Conservation (phyloP, 2,329 filamentous ascomycete genomes). For the Beauveria australis region DNA sequence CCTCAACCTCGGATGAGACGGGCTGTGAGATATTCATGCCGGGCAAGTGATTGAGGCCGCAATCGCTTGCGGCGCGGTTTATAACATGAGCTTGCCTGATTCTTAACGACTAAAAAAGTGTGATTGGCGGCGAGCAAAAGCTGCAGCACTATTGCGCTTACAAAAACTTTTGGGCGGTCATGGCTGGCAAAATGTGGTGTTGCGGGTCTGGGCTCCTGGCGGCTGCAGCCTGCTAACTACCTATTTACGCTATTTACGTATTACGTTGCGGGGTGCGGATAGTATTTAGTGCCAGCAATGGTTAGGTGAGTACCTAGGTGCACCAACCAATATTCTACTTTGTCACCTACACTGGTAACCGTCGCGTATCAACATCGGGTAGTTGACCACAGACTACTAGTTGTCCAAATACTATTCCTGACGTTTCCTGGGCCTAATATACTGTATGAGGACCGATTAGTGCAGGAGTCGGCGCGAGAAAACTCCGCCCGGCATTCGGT, state of each 20-base stretch:
- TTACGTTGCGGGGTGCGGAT: too few relatives aligned
- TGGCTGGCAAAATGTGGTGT: conserved; percentile 20
- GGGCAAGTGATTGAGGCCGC: conserved; percentile 10
- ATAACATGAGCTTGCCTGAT: conserved; percentile 6
- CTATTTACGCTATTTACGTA: too few relatives aligned
- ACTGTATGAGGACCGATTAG: not conserved
- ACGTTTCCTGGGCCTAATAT: too few relatives aligned
- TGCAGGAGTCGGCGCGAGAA: not conserved
- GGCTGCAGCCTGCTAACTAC: not conserved
- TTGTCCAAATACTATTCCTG: too few relatives aligned
- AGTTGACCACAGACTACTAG: too few relatives aligned
- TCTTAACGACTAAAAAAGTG: conserved; percentile 9
- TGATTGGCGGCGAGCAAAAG: conserved; percentile 7
- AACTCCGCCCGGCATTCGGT: conserved; percentile 6
- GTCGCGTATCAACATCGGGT: too few relatives aligned
- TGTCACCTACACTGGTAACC: too few relatives aligned
- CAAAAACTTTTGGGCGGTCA: conserved; percentile 19
- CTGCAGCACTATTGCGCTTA: conserved; percentile 11
- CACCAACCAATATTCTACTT: too few relatives aligned
- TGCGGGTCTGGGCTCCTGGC: not conserved
- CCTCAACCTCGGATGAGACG: conserved; percentile 71
- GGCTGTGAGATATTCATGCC: conserved; percentile 71
- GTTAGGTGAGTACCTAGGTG: too few relatives aligned
- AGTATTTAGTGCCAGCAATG: too few relatives aligned
- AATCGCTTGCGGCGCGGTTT: conserved; percentile 9